Base-by-base conservation (phyloP, 2,329 filamentous ascomycete species). In the Diaporthe amygdali region DNA sequence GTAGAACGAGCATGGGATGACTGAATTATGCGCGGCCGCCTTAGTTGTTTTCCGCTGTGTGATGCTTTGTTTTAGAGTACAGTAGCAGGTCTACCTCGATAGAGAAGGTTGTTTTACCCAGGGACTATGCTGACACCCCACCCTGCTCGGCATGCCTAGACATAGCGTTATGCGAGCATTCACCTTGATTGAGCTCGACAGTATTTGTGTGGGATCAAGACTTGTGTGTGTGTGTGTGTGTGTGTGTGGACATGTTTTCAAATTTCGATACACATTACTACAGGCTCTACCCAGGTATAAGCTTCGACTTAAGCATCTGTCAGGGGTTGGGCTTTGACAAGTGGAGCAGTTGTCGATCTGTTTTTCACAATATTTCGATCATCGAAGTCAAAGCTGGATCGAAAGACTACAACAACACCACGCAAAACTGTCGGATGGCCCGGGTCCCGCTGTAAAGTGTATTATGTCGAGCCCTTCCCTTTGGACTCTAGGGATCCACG, bases 281-380 rank as follows among this genome's bases (percentile, higher is more conserved):
- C 56, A 61, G 56, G 39, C 56, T 17, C 20, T n/a, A 32, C 52
- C 56, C 39, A 32, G 56, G n/a, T n/a, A 61, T 61, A 61, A 32
- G 37, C 14, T 39, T 9, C 32, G 39, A 44, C 37, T 17, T 44
- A 46, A 46, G 56, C 56, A 34, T 20, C 20, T 27, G n/a, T 46
- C 20, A 63, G 56, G 56, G 56, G 39, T 63, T 41, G 34, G 22
- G 41, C 56, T 6, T 30, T 46, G 27, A 2, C 27, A 41, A 63
- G 20, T 27, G 3, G 25, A 47, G 56, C 56, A 22, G 56, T 12
- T 20, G 56, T 27, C 39, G 41, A 63, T 63, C 39, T 47, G 39
- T 22, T 63, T 32, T n/a, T n/a, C n/a, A n/a, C n/a, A n/a, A n/a
- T 46, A 63, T 63, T 63, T 47, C 56, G 56, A 63, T 63, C 56